Evolutionary conservation across 148 eudicot species (phyloP).

Genomic region (Spergularia bocconei): DNA sequence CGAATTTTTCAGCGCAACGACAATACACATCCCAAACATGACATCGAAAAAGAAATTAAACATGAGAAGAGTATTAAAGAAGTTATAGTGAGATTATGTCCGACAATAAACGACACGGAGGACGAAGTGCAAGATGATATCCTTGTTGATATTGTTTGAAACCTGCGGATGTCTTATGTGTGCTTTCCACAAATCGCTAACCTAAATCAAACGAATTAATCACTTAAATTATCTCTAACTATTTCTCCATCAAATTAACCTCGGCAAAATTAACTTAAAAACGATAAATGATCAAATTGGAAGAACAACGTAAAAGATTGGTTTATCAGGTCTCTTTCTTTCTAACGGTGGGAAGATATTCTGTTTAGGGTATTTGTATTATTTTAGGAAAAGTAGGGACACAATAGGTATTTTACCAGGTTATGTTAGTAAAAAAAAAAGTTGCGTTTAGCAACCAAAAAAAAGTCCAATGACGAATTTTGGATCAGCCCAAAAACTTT

Average conservation of each 20-base stretch:
- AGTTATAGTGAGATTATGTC: conserved; percentile 35
- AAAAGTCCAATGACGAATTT: no score
- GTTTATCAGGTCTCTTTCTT: no score
- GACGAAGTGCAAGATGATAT: conserved; percentile 85
- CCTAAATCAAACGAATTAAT: conserved; percentile 34
- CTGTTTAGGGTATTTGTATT: no score
- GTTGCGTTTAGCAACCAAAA: no score
- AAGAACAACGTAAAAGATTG: not conserved
- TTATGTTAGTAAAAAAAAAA: no score
- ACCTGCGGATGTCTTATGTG: conserved; percentile 66
- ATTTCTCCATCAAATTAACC: not conserved
- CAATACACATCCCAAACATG: no score
- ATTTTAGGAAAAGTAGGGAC: no score
- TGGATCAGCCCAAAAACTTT: no score
- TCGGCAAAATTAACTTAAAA: not conserved
- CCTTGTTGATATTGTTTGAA: conserved; percentile 66
- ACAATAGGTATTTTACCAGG: no score
- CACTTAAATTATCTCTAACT: no score
- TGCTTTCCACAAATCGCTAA: conserved; percentile 54
- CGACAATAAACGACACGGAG: conserved; percentile 90
- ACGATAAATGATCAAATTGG: not conserved
- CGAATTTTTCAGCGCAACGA: no score
- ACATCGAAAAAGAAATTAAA: not conserved
- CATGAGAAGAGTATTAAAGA: not conserved
- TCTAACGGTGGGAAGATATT: no score